These are phyloP conservation scores for Rhodofomes roseus DNA, from an alignment of 1,284 basidiomycete genomes.

Conservation along the genomic window DNA sequence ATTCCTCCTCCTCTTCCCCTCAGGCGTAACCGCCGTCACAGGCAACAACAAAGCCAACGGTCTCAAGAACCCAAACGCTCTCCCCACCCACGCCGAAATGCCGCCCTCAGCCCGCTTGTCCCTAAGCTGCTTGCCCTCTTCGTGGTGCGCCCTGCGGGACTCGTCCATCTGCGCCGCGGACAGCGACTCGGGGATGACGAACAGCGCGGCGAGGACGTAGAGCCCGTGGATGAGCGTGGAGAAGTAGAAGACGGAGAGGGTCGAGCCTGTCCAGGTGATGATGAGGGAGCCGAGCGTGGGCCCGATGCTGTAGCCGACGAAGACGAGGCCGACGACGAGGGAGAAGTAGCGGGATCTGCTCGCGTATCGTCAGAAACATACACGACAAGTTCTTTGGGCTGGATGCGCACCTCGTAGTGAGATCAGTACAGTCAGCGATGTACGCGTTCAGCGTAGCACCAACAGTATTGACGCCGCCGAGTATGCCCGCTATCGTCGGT, in stretches of 20 bases:
- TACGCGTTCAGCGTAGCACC: conserved; percentile 59
- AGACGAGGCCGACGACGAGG: conserved; percentile 56
- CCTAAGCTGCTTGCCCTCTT: conserved; percentile 20
- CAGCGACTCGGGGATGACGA: conserved; percentile 77
- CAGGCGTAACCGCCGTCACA: conserved; percentile 27
- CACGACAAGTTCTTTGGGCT: neutral
- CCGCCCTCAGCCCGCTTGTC: conserved; percentile 15
- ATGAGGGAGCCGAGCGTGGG: conserved; percentile 69
- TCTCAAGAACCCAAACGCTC: conserved; percentile 52
- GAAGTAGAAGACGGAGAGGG: conserved; percentile 73
- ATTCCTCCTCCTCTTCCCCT: conserved; percentile 46
- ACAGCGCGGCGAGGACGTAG: conserved; percentile 48
- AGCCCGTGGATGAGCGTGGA: conserved; percentile 44
- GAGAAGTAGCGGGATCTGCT: conserved; percentile 59
- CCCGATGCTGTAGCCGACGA: conserved; percentile 67
- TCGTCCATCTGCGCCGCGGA: conserved; percentile 38
- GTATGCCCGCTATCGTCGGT: conserved; percentile 67
- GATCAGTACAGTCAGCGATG: conserved; percentile 54
- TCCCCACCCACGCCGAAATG: conserved; percentile 26
- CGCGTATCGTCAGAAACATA: neutral
- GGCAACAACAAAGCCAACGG: conserved; percentile 70
- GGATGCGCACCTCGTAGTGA: conserved; percentile 39
- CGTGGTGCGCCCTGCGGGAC: conserved; percentile 28
- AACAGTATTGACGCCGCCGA: conserved; percentile 61
- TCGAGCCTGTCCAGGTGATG: conserved; percentile 52